phyloP scores from a whole-genome alignment of 257 asterid genomes.

The Solanum lycopersicoides region DNA sequence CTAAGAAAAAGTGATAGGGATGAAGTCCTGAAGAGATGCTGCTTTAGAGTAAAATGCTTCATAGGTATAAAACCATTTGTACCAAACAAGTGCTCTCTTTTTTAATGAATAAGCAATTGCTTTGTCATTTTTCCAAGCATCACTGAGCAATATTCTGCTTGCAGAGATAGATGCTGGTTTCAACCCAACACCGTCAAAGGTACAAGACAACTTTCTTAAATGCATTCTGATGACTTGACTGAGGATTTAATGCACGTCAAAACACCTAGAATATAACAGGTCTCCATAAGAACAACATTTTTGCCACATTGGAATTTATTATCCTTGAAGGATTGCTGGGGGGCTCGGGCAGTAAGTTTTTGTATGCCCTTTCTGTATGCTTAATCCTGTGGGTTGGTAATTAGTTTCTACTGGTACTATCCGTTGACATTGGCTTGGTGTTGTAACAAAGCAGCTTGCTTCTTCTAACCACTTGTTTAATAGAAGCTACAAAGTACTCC shows the following conservation, averaged over 20 bases:
- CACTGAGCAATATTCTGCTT: constrained; percentile 3
- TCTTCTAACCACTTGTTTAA: background rate
- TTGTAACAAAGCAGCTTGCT: constrained; percentile 5
- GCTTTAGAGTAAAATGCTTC: constrained; percentile 67
- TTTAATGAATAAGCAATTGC: background rate
- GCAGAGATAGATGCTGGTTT: constrained; percentile 81
- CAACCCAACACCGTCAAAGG: constrained; percentile 73
- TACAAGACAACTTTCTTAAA: constrained; percentile 3
- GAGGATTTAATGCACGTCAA: background rate
- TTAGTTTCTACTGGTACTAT: too few species aligned
- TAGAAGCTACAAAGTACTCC: background rate
- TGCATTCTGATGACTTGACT: background rate
- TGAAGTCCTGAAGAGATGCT: constrained; percentile 32
- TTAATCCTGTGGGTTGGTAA: too few species aligned
- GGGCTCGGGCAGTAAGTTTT: too few species aligned
- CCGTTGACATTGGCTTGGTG: too few species aligned
- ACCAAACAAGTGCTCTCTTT: background rate
- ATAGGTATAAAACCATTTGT: constrained; percentile 32
- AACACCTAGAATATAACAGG: background rate
- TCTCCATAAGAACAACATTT: too few species aligned
- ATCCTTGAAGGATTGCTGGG: too few species aligned
- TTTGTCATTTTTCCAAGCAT: background rate
- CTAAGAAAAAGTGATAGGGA: constrained; percentile 30
- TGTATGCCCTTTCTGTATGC: too few species aligned
- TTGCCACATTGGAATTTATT: too few species aligned